These are phyloP conservation scores for Fusarium sp. DNA, from an alignment of 2,329 filamentous ascomycete genomes.

Conservation along the genomic window DNA sequence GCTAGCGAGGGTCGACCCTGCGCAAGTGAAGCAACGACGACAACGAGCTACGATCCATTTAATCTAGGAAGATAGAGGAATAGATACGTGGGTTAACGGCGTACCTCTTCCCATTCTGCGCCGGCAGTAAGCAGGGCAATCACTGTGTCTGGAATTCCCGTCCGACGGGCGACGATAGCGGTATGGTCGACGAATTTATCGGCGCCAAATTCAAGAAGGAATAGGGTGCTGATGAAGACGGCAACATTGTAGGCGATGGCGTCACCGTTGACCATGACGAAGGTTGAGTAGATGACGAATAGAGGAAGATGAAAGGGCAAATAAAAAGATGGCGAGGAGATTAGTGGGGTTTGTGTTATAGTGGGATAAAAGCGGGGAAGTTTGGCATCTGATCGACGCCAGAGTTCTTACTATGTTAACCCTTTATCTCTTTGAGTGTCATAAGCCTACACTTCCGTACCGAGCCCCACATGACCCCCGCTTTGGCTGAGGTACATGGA, in stretches of 20 bases:
- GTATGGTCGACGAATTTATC: neutral
- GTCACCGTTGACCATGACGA: neutral
- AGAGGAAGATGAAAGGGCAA: neutral
- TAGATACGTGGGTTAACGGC: fast-evolving
- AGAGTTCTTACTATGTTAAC: too few relatives aligned
- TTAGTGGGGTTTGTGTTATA: neutral
- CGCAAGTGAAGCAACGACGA: neutral
- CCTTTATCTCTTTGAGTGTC: too few relatives aligned
- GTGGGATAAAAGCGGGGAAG: neutral
- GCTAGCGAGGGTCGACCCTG: neutral
- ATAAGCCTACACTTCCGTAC: too few relatives aligned
- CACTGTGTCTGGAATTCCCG: neutral
- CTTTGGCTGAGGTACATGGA: too few relatives aligned
- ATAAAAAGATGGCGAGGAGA: neutral
- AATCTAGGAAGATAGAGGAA: fast-evolving
- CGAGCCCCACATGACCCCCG: too few relatives aligned
- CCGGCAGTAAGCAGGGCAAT: neutral
- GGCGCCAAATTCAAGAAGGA: neutral
- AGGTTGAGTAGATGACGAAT: neutral
- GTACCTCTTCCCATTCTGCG: neutral
- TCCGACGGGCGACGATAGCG: neutral
- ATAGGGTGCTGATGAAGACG: neutral
- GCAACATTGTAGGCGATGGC: neutral
- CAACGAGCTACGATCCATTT: neutral
- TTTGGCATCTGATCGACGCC: too few relatives aligned